Evolutionary conservation across 768 basidiomycete species (phyloP), one percentile per base, ranked within the genome.

Genomic region (Suillus subluteus): DNA sequence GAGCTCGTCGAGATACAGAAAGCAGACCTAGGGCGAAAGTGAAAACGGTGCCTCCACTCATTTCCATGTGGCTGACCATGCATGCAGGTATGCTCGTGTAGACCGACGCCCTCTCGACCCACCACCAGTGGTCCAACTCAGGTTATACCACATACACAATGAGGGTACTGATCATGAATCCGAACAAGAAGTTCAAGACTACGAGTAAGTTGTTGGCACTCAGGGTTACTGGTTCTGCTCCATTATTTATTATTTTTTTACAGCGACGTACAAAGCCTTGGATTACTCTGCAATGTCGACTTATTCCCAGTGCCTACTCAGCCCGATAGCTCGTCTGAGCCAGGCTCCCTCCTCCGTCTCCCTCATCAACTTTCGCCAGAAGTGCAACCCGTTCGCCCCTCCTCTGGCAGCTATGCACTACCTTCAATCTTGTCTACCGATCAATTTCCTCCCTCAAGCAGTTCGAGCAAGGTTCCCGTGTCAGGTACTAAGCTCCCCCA

Each of bases 241-340:
- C 11, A 21, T 21, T 30, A 72, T 23, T 69, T 55, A 9, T 66
- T n/a, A 12, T 55, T 1, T 30, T 32, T 11, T 63, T 32, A n/a
- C 71, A 92, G 91, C 52, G 84, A 86, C 50, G 76, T 90, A 55
- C 85, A 88, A 64, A 80, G 81, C n/a, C 81, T 87, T 38, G 92
- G 92, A 2, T 81, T 92, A 15, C 74, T 94, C 18, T 93, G 92
- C 75, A 91, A 88, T 3, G 90, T 91, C 48, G 92, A 94, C 76
- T 81, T 94, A 21, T 91, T 91, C 68, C 89, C 88, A 5, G 84
- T 91, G 9, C 81, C 83, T 64, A 67, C 65, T 40, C 70, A 68
- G 50, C 70, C 70, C 26, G 46, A 69, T 9, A 43, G 61, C 11
- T 50, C 58, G 58, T 44, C 56, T 46, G 44, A 69, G 52, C 30